Evolutionary conservation across 1,284 basidiomycete genomes (phyloP).

Genomic region (Pseudozyma sp.): DNA sequence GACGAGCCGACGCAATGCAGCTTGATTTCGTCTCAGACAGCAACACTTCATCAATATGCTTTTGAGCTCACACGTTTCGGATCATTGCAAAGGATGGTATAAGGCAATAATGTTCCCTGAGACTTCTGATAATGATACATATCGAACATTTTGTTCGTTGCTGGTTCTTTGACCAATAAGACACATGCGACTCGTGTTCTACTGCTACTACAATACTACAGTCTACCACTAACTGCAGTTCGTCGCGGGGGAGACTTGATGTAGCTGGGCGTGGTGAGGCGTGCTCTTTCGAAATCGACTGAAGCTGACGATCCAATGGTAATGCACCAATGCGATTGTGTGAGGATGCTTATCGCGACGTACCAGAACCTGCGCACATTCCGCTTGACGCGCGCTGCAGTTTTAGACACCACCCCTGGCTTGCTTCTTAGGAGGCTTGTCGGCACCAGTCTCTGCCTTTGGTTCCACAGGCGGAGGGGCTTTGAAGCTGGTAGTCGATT

Average conservation of each 20-base stretch:
- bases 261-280: no score
- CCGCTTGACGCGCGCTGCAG: no score
- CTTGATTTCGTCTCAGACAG: no score
- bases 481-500: slow-evolving; percentile 27
- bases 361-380: neutral
- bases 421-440: slow-evolving; percentile 43
- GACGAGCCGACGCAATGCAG: no score
- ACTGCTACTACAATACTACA: neutral
- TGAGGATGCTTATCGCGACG: neutral
- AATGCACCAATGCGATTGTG: neutral
- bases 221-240: no score
- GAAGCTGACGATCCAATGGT: neutral
- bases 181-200: neutral
- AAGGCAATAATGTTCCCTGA: slow-evolving; percentile 3
- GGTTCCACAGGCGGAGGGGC: slow-evolving; percentile 21
- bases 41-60: no score
- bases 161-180: neutral
- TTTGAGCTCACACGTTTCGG: no score
- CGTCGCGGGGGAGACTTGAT: no score
- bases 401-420: slow-evolving; percentile 32
- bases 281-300: no score
- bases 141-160: neutral
- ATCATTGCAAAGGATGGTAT: slow-evolving; percentile 3
- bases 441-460: slow-evolving; percentile 25
- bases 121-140: slow-evolving; percentile 5